Evolutionary conservation across 257 asterid genomes (phyloP).

Genomic region (Ophiorrhiza pumila): DNA sequence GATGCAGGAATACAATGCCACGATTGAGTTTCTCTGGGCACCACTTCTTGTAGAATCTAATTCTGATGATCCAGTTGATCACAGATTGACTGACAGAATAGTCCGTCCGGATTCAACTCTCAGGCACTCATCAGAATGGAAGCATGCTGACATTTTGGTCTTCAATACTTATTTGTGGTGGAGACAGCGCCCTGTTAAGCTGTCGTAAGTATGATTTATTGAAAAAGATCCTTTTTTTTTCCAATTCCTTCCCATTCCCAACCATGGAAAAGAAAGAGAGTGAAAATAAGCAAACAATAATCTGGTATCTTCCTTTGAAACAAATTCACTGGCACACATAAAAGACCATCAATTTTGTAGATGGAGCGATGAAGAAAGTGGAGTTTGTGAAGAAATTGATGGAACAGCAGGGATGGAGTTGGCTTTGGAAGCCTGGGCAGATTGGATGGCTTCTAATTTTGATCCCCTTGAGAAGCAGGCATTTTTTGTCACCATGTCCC

Average conservation of each 20-base stretch:
- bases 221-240: neutral
- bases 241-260: neutral
- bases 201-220: constrained; percentile 46
- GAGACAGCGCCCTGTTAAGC: constrained; percentile 86
- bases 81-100: constrained; percentile 74
- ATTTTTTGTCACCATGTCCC: constrained; percentile 93
- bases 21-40: constrained; percentile 88
- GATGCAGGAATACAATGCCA: constrained; percentile 76
- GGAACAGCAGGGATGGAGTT: constrained; percentile 89
- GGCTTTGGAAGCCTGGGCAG: constrained; percentile 92
- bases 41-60: constrained; percentile 96
- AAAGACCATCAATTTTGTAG: constrained; percentile 26
- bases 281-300: too few relatives aligned
- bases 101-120: constrained; percentile 68
- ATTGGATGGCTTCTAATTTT: constrained; percentile 61
- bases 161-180: constrained; percentile 94
- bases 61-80: constrained; percentile 83
- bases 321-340: too few relatives aligned
- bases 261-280: neutral
- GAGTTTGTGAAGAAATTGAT: constrained; percentile 66
- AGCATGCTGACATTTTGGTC: constrained; percentile 79
- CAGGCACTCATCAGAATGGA: constrained; percentile 81
- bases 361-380: constrained; percentile 67
- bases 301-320: neutral
- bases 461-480: constrained; percentile 64